These are phyloP conservation scores for Colletotrichum tropicicola DNA, from an alignment of 2,329 filamentous ascomycete species.

Conservation along the genomic window DNA sequence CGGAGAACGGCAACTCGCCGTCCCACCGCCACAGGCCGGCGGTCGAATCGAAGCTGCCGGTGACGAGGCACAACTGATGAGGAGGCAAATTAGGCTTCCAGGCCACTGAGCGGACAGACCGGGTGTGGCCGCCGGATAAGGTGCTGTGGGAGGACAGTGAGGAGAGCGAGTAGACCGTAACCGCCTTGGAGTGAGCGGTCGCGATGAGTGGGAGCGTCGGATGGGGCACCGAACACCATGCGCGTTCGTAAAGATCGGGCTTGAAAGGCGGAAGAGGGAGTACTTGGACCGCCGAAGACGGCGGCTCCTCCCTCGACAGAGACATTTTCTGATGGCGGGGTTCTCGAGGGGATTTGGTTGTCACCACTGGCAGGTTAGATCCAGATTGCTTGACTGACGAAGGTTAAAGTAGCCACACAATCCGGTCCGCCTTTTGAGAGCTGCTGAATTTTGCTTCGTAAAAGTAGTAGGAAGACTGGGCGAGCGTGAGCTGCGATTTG, in stretches of 20 bases:
- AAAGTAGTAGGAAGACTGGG: too few species aligned
- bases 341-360: too few species aligned
- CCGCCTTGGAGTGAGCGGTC: conserved; percentile 86
- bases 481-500: too few species aligned
- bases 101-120: conserved; percentile 83
- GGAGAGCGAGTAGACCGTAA: conserved; percentile 88
- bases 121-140: conserved; percentile 88
- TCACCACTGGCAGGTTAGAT: too few species aligned
- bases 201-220: conserved; percentile 88
- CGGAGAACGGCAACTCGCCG: conserved; percentile 45
- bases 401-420: too few species aligned
- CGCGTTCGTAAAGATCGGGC: conserved; percentile 72
- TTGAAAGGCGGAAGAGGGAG: conserved; percentile 59
- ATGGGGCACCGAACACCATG: conserved; percentile 88
- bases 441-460: too few species aligned
- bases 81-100: conserved; percentile 78
- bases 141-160: conserved; percentile 82
- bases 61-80: conserved; percentile 81
- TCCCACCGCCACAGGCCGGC: conserved; percentile 84
- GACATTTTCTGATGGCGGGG: conserved; percentile 15
- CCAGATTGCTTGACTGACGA: too few species aligned
- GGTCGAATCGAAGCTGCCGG: conserved; percentile 92
- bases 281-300: conserved; percentile 39
- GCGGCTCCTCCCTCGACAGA: conserved; percentile 2
- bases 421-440: too few species aligned